Conservation (phyloP, 495 filamentous ascomycete species). For the Annulohypoxylon maeteangense region DNA sequence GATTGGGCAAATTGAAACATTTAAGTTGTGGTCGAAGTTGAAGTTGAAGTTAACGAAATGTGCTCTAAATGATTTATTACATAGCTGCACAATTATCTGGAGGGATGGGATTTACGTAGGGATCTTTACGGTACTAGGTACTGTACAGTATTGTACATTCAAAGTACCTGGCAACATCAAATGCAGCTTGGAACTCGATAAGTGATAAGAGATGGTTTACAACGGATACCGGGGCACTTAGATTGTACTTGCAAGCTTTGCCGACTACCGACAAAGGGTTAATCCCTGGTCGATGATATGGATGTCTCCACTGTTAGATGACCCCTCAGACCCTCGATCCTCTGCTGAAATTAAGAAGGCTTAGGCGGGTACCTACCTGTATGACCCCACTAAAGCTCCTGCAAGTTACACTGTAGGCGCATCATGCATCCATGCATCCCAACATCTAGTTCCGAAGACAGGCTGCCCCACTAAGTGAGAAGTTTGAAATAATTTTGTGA, state of each 20-base stretch:
- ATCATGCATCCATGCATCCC: neutral
- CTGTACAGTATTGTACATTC: too few species aligned
- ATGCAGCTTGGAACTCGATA: conserved; percentile 2
- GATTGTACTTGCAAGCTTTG: neutral
- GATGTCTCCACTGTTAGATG: neutral
- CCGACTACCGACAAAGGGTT: neutral
- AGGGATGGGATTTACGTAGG: neutral
- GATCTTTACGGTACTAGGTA: neutral
- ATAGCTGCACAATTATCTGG: too few species aligned
- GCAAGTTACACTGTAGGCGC: neutral
- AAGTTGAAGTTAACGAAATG: conserved; percentile 1
- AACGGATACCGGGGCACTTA: neutral
- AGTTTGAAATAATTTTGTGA: conserved; percentile 25
- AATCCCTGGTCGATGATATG: neutral
- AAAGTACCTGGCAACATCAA: neutral
- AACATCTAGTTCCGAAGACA: neutral
- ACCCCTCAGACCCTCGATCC: neutral
- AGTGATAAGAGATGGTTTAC: conserved; percentile 5
- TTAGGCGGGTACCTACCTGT: conserved; percentile 7
- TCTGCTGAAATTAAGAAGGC: neutral
- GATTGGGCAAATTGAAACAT: conserved; percentile 23
- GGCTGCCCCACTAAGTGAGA: neutral
- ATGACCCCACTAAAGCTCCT: conserved; percentile 9
- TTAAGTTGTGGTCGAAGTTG: conserved; percentile 10
- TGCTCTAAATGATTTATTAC: conserved; percentile 14